Conservation (phyloP, 1,284 basidiomycete genomes). For the Fomitopsis betulina region DNA sequence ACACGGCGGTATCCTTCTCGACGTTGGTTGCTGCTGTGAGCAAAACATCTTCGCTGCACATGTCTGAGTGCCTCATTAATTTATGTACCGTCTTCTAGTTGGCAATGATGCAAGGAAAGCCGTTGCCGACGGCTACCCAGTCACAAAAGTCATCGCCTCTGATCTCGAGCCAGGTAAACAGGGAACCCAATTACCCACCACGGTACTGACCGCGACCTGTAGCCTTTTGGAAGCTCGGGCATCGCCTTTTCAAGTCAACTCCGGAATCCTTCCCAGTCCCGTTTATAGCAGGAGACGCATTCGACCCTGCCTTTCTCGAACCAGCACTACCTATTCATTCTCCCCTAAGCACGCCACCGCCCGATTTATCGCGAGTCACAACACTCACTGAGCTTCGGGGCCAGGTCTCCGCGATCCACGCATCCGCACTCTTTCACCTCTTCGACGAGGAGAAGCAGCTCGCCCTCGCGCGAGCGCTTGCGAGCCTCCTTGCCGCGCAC, state of each 20-base stretch:
- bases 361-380: slow-evolving; percentile 29
- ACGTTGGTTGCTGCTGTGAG: slow-evolving; percentile 43
- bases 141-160: slow-evolving; percentile 26
- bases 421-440: slow-evolving; percentile 46
- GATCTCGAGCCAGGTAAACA: slow-evolving; percentile 24
- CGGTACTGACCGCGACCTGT: slow-evolving; percentile 16
- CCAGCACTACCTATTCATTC: slow-evolving; percentile 23
- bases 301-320: slow-evolving; percentile 33
- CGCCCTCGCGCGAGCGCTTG: slow-evolving; percentile 33
- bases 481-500: slow-evolving; percentile 29
- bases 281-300: slow-evolving; percentile 41
- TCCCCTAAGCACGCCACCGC: slow-evolving; percentile 18
- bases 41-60: not conserved
- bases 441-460: slow-evolving; percentile 39
- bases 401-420: slow-evolving; percentile 39
- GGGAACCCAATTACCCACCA: no score
- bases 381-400: slow-evolving; percentile 38
- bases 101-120: slow-evolving; percentile 38
- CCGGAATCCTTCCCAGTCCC: slow-evolving; percentile 36
- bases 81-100: slow-evolving; percentile 22
- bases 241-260: slow-evolving; percentile 20
- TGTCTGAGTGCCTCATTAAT: not conserved
- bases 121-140: slow-evolving; percentile 32
- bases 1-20: slow-evolving; percentile 40
- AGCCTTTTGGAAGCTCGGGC: slow-evolving; percentile 16